Evolutionary conservation across 208 protist species (phyloP), one percentile per base, ranked within the genome.

Genomic region (Leishmania turanica): DNA sequence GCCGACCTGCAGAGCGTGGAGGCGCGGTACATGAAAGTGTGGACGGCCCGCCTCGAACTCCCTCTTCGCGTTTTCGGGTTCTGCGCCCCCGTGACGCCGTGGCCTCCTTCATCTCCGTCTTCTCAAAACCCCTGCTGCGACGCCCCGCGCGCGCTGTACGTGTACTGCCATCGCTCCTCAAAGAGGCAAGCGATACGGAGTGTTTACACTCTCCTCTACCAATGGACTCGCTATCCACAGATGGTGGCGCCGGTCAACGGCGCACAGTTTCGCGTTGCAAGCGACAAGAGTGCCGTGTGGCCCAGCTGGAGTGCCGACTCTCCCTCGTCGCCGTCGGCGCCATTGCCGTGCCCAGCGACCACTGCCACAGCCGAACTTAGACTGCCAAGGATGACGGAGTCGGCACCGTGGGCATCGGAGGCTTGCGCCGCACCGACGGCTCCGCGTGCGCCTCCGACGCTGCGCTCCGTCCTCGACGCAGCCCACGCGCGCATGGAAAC

Each of bases 181-280:
- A 76, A 62, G 34, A 60, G 40, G 31, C n/a, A 62, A 9, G 72
- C 72, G 17, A 62, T 62, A 27, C 72, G 72, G 31, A 76, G 53
- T 40, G 47, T 76, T 4, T 62, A 76, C 51, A 4, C 27, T 34
- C 53, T 76, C 6, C 49, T 76, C n/a, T 76, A 76, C 72, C 31
- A 76, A 13, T 76, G 72, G 72, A 62, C 53, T 54, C 72, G 45
- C 7, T 62, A 76, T n/a, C 72, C 72, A 15, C 72, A 76, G 72
- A 62, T 40, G 51, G 34, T 45, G 72, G 51, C 34, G 19, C 34
- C 34, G n/a, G 31, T 8, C 15, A 58, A 45, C 49, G 5, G 3
- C 53, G 19, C 31, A 4, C 31, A 42, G 17, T 76, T 60, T n/a
- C 11, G 47, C 34, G 15, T 76, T 42, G n/a, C n/a, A 19, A 45